Evolutionary conservation across 1,284 basidiomycete genomes (phyloP).

Genomic region (Agroathelia rolfsii): DNA sequence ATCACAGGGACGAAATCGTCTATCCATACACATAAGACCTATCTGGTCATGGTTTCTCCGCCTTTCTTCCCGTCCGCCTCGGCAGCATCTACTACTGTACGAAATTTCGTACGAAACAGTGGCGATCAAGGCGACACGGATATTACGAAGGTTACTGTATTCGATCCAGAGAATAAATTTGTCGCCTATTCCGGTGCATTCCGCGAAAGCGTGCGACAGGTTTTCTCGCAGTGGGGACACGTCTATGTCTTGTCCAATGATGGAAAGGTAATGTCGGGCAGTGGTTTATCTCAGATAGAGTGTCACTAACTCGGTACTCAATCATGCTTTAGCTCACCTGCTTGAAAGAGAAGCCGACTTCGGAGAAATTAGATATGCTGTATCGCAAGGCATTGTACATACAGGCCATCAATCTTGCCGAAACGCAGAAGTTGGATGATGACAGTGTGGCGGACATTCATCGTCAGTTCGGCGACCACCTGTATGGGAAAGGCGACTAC

Average conservation of each 20-base stretch:
- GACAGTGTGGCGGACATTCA: conserved; percentile 79
- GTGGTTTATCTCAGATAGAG: conserved; percentile 3
- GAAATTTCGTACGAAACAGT: conserved; percentile 55
- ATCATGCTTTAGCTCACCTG: conserved; percentile 43
- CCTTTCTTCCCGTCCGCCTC: conserved; percentile 63
- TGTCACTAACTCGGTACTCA: too few species aligned
- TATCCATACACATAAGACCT: conserved; percentile 67
- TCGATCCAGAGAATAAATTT: conserved; percentile 91
- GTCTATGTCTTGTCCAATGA: conserved; percentile 72
- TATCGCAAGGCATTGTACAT: conserved; percentile 70
- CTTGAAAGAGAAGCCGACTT: conserved; percentile 72
- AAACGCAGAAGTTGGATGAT: conserved; percentile 64
- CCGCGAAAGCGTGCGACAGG: conserved; percentile 67
- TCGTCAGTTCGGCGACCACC: conserved; percentile 82
- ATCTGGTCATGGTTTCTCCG: conserved; percentile 84
- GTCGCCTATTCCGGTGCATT: conserved; percentile 78
- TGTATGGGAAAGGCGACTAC: conserved; percentile 87
- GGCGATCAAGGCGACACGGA: conserved; percentile 41
- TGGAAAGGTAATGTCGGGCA: conserved; percentile 43
- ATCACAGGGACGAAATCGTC: conserved; percentile 67
- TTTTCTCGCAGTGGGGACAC: conserved; percentile 72
- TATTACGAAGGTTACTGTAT: conserved; percentile 79
- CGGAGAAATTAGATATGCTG: conserved; percentile 72
- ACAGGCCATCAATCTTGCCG: conserved; percentile 70
- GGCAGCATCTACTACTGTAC: conserved; percentile 56